These are phyloP conservation scores for Kazachstania sp. DNA, from an alignment of 1,139 yeast genomes.

Conservation along the genomic window DNA sequence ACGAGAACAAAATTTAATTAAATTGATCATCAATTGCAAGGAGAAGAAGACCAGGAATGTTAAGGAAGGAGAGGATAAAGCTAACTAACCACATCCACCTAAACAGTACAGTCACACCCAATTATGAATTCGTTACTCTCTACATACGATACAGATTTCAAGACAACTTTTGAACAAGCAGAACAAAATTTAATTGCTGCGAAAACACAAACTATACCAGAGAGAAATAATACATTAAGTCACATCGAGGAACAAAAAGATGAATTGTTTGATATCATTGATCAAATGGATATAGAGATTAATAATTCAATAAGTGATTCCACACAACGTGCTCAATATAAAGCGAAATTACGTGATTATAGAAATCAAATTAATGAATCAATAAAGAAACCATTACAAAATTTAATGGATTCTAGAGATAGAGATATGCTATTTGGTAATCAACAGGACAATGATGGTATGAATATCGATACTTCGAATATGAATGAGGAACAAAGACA, in stretches of 20 bases:
- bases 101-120: too few relatives aligned
- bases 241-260: constrained; percentile 27
- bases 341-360: constrained; percentile 26
- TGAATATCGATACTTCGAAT: background rate
- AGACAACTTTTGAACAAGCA: constrained; percentile 25
- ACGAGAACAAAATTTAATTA: too few relatives aligned
- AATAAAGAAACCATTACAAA: constrained; percentile 22
- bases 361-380: constrained; percentile 19
- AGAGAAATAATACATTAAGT: constrained; percentile 21
- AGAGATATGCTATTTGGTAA: constrained; percentile 9
- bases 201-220: constrained; percentile 17
- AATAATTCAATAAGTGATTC: constrained; percentile 20
- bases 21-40: too few relatives aligned
- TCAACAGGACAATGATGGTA: background rate
- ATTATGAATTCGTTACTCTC: constrained; percentile 6
- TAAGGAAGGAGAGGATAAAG: too few relatives aligned
- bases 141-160: constrained; percentile 29
- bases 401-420: constrained; percentile 24
- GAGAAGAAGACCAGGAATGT: too few relatives aligned
- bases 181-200: constrained; percentile 16
- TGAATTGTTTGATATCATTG: constrained; percentile 27
- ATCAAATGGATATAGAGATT: constrained; percentile 31
- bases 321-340: constrained; percentile 20
- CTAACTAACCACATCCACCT: too few relatives aligned
- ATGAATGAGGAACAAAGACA: constrained; percentile 63